Base-by-base conservation (phyloP, 768 basidiomycete genomes). In the Kondoa subrosea region DNA sequence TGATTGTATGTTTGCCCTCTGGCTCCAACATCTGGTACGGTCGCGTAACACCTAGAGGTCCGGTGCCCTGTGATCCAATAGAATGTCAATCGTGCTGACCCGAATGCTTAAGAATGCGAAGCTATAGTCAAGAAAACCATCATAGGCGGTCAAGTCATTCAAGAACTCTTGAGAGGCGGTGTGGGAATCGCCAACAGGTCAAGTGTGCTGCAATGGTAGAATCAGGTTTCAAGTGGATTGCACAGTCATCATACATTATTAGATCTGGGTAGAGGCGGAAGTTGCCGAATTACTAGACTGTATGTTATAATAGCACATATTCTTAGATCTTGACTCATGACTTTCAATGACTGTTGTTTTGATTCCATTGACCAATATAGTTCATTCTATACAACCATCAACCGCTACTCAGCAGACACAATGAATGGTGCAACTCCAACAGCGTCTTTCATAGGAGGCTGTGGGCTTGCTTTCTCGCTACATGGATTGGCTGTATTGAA, bases 11-110 rank as follows among this genome's bases (percentile, higher is more conserved):
- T 56, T 68, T 71, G 62, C 72, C 72, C 1, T 82, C 84, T 67
- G 91, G 91, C 26, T 83, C 87, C 27, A 84, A 85, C 56, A 82
- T 95, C 33, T 95, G 91, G 86, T 96, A 95, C 73, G 93, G 93
- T 27, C 85, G 93, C 27, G 91, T 95, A 3, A 87, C 87, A 29
- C 85, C 92, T 4, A 87, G 91, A 75, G 88, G 71, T 66, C 12
- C 17, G 61, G 0, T 34, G 58, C 4, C 8, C 33, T 26, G 2
- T 63, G 14, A 32, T 27, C n/a, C 29, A 3, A 27, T 27, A 4
- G 31, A n/a, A 30, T 33, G 21, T 61, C 25, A 1, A 29, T 34
- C 75, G 1, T 30, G 68, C 15, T 74, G 78, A 8, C 40, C 12
- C 40, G 8, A 21, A n/a, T n/a, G n/a, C n/a, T 50, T 50, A 8